Evolutionary conservation across 2,329 filamentous ascomycete species (phyloP).

Genomic region (Ascocoryne sarcoides): DNA sequence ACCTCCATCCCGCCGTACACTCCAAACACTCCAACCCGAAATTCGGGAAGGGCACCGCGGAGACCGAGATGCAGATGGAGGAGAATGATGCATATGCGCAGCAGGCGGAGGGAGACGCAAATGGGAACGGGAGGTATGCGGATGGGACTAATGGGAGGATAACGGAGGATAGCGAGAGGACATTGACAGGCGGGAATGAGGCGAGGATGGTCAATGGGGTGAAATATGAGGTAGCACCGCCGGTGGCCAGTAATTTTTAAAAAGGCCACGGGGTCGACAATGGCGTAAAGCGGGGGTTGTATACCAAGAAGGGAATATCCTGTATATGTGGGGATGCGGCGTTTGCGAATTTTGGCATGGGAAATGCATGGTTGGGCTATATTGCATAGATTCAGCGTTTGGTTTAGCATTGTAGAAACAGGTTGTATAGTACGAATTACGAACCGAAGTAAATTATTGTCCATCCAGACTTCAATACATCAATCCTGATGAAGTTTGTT

Average conservation of each 20-base stretch:
- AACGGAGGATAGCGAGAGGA: conserved; percentile 14
- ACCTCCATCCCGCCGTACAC: conserved; percentile 63
- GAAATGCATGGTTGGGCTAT: no score
- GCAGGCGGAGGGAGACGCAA: conserved; percentile 1
- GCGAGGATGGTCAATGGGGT: conserved; percentile 10
- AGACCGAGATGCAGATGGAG: conserved; percentile 24
- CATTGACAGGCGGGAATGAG: conserved; percentile 11
- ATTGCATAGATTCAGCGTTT: no score
- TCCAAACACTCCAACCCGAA: conserved; percentile 11
- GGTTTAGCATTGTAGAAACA: no score
- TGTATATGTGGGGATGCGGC: no score
- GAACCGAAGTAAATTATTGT: no score
- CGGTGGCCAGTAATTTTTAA: conserved; percentile 13
- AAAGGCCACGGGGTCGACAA: no score
- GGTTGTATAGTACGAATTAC: no score
- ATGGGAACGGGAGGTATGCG: not conserved
- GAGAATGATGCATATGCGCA: conserved; percentile 15
- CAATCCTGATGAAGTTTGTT: no score
- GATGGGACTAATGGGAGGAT: conserved; percentile 6
- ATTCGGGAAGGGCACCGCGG: conserved; percentile 9
- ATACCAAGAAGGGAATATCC: no score
- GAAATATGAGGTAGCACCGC: conserved; percentile 5
- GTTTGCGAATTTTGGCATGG: no score
- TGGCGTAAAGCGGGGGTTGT: no score
- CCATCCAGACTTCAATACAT: no score